A percentile compares a stretch with the other conserved stretches of the same genome.
phyloP scores from a whole-genome alignment of 129 eudicot genomes.

The Lactuca sativa region DNA sequence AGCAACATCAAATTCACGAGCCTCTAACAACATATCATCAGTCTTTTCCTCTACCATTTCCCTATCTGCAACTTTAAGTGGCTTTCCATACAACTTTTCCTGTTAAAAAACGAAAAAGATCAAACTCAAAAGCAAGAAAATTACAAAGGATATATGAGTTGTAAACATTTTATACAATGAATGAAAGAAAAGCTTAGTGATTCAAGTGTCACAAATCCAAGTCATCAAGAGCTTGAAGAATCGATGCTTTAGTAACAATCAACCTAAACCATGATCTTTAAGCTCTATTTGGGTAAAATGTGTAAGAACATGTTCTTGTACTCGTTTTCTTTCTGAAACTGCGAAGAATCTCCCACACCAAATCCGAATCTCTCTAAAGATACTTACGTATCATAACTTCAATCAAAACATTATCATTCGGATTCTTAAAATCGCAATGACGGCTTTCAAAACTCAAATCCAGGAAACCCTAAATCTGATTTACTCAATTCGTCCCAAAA shows the following conservation, averaged over 20 bases:
- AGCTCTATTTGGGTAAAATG: no score
- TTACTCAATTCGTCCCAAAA: background rate
- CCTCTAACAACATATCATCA: conserved; percentile 68
- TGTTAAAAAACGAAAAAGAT: conserved; percentile 10
- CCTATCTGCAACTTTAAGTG: conserved; percentile 64
- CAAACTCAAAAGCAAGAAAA: background rate
- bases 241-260: background rate
- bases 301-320: no score
- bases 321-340: background rate
- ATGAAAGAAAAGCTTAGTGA: background rate
- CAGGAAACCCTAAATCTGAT: background rate
- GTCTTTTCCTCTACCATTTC: conserved; percentile 91
- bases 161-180: background rate
- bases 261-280: background rate
- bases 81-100: conserved; percentile 81
- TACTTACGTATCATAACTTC: background rate
- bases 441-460: background rate
- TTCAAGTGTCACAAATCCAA: background rate
- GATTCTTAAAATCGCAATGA: background rate
- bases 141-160: background rate
- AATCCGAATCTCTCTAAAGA: background rate
- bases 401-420: background rate
- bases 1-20: conserved; percentile 70
- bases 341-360: background rate
- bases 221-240: background rate